Base-by-base conservation (phyloP, 805 yeast species). In the Wickerhamomyces tratensis region DNA sequence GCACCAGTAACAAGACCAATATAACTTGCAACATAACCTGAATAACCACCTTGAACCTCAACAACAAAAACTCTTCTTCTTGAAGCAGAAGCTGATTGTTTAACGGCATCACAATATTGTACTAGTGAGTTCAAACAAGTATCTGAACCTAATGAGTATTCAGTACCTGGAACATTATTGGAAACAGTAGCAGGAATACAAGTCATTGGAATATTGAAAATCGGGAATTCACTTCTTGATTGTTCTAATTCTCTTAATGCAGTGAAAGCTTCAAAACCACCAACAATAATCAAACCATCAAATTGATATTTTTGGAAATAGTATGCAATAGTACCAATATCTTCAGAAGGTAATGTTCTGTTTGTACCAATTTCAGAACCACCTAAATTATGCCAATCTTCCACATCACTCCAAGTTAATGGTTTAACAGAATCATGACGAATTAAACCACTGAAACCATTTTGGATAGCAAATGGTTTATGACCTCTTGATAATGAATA, bases 361-460 rank as follows among this genome's bases (percentile, higher is more conserved):
- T 84, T 84, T 36, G 94, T 84, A 54, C 94, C 94, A 39, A 84
- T 70, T 62, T 82, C 91, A 9, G 86, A 79, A 43, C 94, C 94
- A 59, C 94, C 94, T 41, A 68, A 61, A 38, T 76, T 71, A 50
- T 77, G 76, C 89, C 91, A 84, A 30, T 78, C 79, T 50, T 79
- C 80, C 51, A 84, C 76, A 38, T 78, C 81, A 39, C 79, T 56
- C 91, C 91, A 84, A 27, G 69, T 59, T 45, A 84, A 65, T 36
- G 76, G 67, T 48, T 72, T 69, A 38, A 84, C 76, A 36, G 74
- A 62, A 41, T 77, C 89, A 47, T 78, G 78, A 52, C 77, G 67
- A 14, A 78, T 72, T 47, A 84, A 65, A 15, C 94, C 93, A 5
- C 76, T 61, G 63, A 83, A 84, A 30, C 94, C 93, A 53, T 84